A percentile compares a stretch with the other conserved stretches of the same genome.
Conservation (phyloP, 1,284 basidiomycete genomes). For the Macrocystidia cucumis region DNA sequence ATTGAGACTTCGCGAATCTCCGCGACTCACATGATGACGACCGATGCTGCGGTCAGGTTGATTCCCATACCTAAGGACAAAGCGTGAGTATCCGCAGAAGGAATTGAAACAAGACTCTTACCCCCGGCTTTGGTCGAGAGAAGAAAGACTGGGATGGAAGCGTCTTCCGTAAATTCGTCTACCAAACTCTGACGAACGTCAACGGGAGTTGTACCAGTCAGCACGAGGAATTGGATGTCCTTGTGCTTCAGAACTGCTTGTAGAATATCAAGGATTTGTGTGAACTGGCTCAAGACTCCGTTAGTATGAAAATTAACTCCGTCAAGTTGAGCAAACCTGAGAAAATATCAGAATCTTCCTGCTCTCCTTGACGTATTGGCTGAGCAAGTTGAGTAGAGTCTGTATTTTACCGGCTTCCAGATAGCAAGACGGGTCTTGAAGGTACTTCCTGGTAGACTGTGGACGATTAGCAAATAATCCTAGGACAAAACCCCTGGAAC, state of each 20-base stretch:
- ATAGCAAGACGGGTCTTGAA: constrained; percentile 73
- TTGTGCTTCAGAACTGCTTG: constrained; percentile 78
- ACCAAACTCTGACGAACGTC: constrained; percentile 91
- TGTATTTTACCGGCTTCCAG: constrained; percentile 88
- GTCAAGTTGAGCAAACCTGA: constrained; percentile 45
- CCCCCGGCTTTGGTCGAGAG: constrained; percentile 93
- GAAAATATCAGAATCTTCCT: constrained; percentile 92
- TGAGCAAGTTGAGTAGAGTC: constrained; percentile 67
- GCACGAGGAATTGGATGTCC: constrained; percentile 75
- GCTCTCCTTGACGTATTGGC: constrained; percentile 60
- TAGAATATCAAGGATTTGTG: constrained; percentile 91
- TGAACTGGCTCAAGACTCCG: constrained; percentile 55
- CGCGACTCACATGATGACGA: constrained; percentile 74
- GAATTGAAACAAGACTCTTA: constrained; percentile 10
- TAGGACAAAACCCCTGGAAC: constrained; percentile 4
- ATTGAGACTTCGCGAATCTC: not conserved
- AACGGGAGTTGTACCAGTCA: constrained; percentile 93
- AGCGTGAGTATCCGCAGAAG: constrained; percentile 3
- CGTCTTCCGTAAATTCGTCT: constrained; percentile 95
- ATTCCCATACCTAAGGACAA: constrained; percentile 64
- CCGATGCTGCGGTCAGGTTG: constrained; percentile 87
- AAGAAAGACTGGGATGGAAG: constrained; percentile 87
- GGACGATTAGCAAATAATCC: constrained; percentile 5
- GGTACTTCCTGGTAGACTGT: constrained; percentile 75
- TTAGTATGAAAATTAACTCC: not conserved